Percentiles rank a stretch among this genome's conserved stretches.
Conservation (phyloP, 2,329 filamentous ascomycete genomes). For the Fusarium sp. region DNA sequence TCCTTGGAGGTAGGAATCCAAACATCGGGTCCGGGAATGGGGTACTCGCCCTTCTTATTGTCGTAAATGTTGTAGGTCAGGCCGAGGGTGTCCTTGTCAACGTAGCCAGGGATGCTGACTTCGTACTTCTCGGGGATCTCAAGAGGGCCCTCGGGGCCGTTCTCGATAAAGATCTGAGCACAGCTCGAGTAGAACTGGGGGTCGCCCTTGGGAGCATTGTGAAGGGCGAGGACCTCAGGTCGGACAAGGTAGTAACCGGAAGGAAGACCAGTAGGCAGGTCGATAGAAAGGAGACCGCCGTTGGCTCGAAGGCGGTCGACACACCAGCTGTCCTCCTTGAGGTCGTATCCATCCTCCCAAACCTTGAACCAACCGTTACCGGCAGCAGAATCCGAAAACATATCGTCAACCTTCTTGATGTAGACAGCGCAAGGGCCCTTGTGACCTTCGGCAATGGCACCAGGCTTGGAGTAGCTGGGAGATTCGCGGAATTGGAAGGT, state of each 20-base stretch:
- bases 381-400: constrained; percentile 65
- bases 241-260: constrained; percentile 80
- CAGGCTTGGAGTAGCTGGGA: constrained; percentile 68
- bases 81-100: constrained; percentile 66
- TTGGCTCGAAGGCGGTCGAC: constrained; percentile 77
- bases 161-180: constrained; percentile 76
- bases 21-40: constrained; percentile 69
- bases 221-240: constrained; percentile 78
- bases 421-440: constrained; percentile 81
- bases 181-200: constrained; percentile 84
- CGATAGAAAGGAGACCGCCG: constrained; percentile 74
- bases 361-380: constrained; percentile 86
- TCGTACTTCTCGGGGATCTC: constrained; percentile 63
- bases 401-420: constrained; percentile 76
- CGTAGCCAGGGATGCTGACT: constrained; percentile 77
- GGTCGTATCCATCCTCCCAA: constrained; percentile 77
- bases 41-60: constrained; percentile 61
- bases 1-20: constrained; percentile 59
- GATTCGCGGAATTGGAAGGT: constrained; percentile 77
- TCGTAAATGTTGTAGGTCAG: constrained; percentile 76
- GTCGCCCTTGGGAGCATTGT: constrained; percentile 70
- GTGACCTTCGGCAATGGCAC: constrained; percentile 72
- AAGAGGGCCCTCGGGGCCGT: constrained; percentile 61
- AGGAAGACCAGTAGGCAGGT: constrained; percentile 72
- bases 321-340: constrained; percentile 73